These are phyloP conservation scores for Creolimax fragrantissima DNA, from an alignment of 78 protist species.

Conservation along the genomic window DNA sequence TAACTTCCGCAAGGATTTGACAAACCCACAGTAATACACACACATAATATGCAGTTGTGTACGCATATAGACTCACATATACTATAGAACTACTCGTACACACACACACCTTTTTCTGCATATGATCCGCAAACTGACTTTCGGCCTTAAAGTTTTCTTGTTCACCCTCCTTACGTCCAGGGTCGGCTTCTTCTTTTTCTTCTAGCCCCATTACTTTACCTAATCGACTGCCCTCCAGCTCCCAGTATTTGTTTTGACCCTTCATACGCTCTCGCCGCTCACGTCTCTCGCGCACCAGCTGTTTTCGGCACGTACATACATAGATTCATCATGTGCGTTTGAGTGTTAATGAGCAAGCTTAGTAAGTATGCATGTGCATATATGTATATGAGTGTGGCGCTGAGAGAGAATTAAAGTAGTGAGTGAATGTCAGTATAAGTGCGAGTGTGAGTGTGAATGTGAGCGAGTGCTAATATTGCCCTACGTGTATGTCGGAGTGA, in stretches of 20 bases:
- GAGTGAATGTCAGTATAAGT: background rate
- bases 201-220: conserved; percentile 66
- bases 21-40: too few species aligned
- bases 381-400: background rate
- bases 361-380: background rate
- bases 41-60: too few species aligned
- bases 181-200: conserved; percentile 1
- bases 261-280: conserved; percentile 1
- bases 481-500: background rate
- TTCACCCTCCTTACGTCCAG: background rate
- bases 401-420: background rate
- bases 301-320: too few species aligned
- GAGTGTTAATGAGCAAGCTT: too few species aligned
- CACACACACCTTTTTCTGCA: conserved; percentile 16
- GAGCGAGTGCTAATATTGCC: background rate
- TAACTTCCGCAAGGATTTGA: too few species aligned
- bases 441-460: background rate
- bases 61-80: too few species aligned
- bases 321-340: too few species aligned
- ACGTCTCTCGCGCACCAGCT: conserved; percentile 9
- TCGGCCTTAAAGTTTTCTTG: conserved; percentile 28
- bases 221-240: conserved; percentile 47
- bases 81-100: too few species aligned
- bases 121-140: conserved; percentile 44
- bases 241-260: conserved; percentile 34